These are phyloP conservation scores for Balakata baccata DNA, from an alignment of 345 rosid species.

Conservation along the genomic window DNA sequence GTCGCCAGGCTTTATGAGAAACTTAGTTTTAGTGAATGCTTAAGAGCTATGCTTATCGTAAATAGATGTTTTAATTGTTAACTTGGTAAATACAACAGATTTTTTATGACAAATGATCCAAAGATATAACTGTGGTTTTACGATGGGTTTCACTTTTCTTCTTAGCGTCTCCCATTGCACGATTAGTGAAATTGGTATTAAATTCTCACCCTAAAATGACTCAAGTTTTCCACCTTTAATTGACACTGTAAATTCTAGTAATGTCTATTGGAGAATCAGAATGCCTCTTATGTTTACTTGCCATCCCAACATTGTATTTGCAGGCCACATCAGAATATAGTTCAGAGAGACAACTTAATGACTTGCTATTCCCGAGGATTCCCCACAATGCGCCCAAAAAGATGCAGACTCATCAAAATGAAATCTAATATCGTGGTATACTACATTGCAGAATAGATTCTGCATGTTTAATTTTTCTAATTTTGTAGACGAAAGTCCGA, in stretches of 20 bases:
- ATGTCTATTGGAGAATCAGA: not conserved
- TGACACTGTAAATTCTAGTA: not conserved
- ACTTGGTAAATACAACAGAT: not conserved
- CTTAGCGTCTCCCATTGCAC: not conserved
- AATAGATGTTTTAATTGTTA: not conserved
- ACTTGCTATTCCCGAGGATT: constrained; percentile 58
- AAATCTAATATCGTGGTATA: constrained; percentile 17
- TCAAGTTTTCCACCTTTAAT: not conserved
- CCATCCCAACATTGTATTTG: constrained; percentile 14
- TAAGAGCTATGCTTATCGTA: not conserved
- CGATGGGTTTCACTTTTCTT: not conserved
- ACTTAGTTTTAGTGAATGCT: not conserved
- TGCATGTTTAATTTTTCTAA: constrained; percentile 19
- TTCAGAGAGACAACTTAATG: constrained; percentile 72
- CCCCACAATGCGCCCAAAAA: constrained; percentile 29
- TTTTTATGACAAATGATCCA: not conserved
- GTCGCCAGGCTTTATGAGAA: not conserved
- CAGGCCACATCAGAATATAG: constrained; percentile 83
- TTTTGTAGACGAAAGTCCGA: not conserved
- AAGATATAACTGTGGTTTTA: not conserved
- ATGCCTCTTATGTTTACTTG: not conserved
- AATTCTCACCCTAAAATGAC: not conserved
- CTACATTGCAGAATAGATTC: constrained; percentile 5
- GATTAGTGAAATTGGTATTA: not conserved
- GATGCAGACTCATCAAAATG: constrained; percentile 48